Conservation (phyloP, 495 filamentous ascomycete genomes). For the Penicillium maclennaniae region DNA sequence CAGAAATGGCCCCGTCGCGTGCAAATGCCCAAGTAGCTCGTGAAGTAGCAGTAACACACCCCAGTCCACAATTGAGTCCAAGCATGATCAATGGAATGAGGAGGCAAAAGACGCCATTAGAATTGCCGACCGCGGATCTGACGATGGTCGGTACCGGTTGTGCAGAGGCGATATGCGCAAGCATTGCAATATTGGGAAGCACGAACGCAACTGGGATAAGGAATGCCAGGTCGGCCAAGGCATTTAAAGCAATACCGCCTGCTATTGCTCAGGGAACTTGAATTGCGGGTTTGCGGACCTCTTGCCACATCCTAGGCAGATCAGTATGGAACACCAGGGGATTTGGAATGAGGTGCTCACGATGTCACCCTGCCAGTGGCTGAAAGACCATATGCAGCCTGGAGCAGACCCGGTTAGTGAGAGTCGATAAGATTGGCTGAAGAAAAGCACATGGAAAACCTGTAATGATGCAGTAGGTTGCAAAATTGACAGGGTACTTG, state of each 20-base stretch:
- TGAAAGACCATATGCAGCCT: slow-evolving; percentile 52
- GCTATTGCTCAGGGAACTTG: slow-evolving; percentile 64
- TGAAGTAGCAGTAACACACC: not conserved
- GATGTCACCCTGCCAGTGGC: slow-evolving; percentile 45
- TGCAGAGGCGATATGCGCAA: slow-evolving; percentile 53
- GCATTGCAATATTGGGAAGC: slow-evolving; percentile 50
- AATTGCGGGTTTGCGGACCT: slow-evolving; percentile 57
- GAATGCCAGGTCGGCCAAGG: slow-evolving; percentile 58
- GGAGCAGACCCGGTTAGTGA: slow-evolving; percentile 35
- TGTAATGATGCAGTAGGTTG: no score
- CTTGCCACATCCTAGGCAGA: slow-evolving; percentile 40
- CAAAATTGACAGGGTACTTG: no score
- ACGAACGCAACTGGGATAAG: slow-evolving; percentile 56
- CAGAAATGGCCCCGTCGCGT: not conserved
- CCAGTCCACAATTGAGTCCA: slow-evolving; percentile 18
- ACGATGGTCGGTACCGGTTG: slow-evolving; percentile 21
- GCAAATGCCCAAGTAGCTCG: not conserved
- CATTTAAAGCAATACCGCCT: slow-evolving; percentile 54
- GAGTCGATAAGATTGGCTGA: no score
- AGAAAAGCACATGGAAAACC: no score
- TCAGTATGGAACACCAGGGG: slow-evolving; percentile 25
- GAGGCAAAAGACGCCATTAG: slow-evolving; percentile 54
- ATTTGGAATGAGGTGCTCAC: not conserved
- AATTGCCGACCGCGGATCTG: slow-evolving; percentile 1
- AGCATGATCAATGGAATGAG: slow-evolving; percentile 48